Percentiles rank a stretch among this genome's conserved stretches.
Conservation (phyloP, 2,329 filamentous ascomycete genomes). For the Blastomyces parvus region DNA sequence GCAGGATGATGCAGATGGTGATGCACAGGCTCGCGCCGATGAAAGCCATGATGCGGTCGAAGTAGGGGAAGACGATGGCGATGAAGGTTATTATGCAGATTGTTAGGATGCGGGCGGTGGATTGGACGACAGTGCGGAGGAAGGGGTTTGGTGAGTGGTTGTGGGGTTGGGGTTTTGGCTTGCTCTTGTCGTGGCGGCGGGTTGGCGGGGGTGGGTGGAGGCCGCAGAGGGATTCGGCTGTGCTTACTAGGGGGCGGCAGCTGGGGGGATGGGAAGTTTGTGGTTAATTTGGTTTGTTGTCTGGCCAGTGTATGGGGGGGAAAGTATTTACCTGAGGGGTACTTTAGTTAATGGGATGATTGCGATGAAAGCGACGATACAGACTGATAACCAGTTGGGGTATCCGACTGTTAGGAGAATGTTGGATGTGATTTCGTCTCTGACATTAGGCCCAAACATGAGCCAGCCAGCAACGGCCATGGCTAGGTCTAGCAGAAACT, state of each 20-base stretch:
- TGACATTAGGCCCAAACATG: slow-evolving; percentile 89
- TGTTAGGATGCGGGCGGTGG: slow-evolving; percentile 54
- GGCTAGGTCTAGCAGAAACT: slow-evolving; percentile 69
- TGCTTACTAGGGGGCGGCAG: slow-evolving; percentile 77
- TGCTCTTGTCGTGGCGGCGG: slow-evolving; percentile 18
- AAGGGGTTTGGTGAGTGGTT: neutral
- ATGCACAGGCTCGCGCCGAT: slow-evolving; percentile 87
- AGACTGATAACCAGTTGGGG: slow-evolving; percentile 60
- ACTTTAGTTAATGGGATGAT: slow-evolving; percentile 94
- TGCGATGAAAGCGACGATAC: slow-evolving; percentile 77
- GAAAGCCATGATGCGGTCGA: slow-evolving; percentile 84
- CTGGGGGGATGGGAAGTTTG: slow-evolving; percentile 26
- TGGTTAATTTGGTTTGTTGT: slow-evolving; percentile 13
- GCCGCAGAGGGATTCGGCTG: slow-evolving; percentile 69
- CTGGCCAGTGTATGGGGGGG: neutral
- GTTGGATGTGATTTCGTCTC: slow-evolving; percentile 84
- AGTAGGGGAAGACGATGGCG: slow-evolving; percentile 63
- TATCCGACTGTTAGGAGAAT: slow-evolving; percentile 68
- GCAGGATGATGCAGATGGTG: slow-evolving; percentile 86
- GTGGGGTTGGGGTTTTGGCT: neutral
- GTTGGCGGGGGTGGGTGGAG: slow-evolving; percentile 47
- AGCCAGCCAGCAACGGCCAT: slow-evolving; percentile 77
- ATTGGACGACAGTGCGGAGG: slow-evolving; percentile 31
- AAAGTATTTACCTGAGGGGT: slow-evolving; percentile 57
- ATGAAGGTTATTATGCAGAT: slow-evolving; percentile 66